Evolutionary conservation across 768 basidiomycete genomes (phyloP).

Genomic region (Dioszegia crocea): DNA sequence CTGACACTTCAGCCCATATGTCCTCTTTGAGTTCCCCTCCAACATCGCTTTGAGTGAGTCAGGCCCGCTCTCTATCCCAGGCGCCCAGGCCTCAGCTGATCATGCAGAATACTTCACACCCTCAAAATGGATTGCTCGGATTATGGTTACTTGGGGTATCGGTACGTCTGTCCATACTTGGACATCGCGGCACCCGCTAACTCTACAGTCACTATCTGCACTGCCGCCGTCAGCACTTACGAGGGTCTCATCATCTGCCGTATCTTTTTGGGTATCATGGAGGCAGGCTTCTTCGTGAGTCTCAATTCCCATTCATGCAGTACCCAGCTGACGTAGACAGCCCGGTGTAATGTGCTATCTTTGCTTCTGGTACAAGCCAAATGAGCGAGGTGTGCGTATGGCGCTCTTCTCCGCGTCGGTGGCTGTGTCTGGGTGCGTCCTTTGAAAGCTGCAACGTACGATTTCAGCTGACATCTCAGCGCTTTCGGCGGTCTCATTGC

Average conservation of each 20-base stretch:
- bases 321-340: slow-evolving; percentile 5
- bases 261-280: slow-evolving; percentile 45
- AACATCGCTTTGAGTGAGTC: slow-evolving; percentile 21
- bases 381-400: slow-evolving; percentile 12
- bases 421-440: slow-evolving; percentile 7
- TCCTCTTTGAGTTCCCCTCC: slow-evolving; percentile 34
- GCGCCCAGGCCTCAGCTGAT: not conserved
- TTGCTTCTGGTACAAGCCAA: slow-evolving; percentile 28
- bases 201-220: slow-evolving; percentile 23
- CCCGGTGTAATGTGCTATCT: slow-evolving; percentile 33
- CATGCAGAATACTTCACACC: slow-evolving; percentile 27
- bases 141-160: slow-evolving; percentile 37
- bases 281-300: slow-evolving; percentile 40
- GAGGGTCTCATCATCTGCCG: slow-evolving; percentile 43
- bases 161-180: not conserved
- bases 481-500: slow-evolving; percentile 21
- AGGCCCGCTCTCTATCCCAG: not conserved
- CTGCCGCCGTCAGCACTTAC: slow-evolving; percentile 36
- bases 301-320: not conserved
- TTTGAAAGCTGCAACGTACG: not conserved
- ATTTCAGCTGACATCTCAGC: not conserved
- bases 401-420: slow-evolving; percentile 15
- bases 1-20: slow-evolving; percentile 24
- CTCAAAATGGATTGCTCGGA: slow-evolving; percentile 27
- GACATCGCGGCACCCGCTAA: not conserved